Evolutionary conservation across 2,329 filamentous ascomycete genomes (phyloP), one percentile per base, ranked within the genome.

Genomic region (Fonsecaea monophora): DNA sequence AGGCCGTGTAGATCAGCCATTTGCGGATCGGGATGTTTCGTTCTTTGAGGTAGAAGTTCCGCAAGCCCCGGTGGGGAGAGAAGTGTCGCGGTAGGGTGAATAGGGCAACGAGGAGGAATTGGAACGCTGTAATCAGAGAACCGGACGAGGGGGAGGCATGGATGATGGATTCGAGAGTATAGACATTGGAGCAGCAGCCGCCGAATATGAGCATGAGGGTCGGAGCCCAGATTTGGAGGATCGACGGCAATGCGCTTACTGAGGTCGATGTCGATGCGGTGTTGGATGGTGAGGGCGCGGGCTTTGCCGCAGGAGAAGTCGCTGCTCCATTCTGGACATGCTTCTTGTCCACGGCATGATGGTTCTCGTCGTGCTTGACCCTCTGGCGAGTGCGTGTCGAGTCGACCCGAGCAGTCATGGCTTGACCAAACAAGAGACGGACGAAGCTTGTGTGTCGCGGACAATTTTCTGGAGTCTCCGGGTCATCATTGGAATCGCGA

Each of bases 171-270:
- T 99, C 95, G 64, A 99, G 85, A 48, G 94, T 92, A 80, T 96
- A 98, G n/a, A 94, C 94, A 84, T 97, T 97, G 40, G 92, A 92
- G 81, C 94, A 97, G 77, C 93, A 97, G 35, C 95, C 95, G 60
- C 95, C 95, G 78, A 99, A 97, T 67, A 99, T 98, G 71, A 98
- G 85, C 60, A 85, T 85, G 65, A 94, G 84, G 85, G 96, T 96
- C 65, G 69, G 69, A 4, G 71, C 64, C 65, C 66, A 71, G 60
- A 71, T 71, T 30, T 64, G 66, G 25, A 68, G 63, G 56, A 70
- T 57, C 4, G 66, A 68, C 21, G 42, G 45, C 1, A 61, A 45
- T 2, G 48, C 38, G 32, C n/a, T 34, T n/a, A 42, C n/a, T 12
- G 55, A 58, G 13, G 55, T 38, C 3, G 45, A 25, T 50, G 45